These are phyloP conservation scores for Geotrichum klebahnii DNA, from an alignment of 1,139 yeast species.

Conservation along the genomic window DNA sequence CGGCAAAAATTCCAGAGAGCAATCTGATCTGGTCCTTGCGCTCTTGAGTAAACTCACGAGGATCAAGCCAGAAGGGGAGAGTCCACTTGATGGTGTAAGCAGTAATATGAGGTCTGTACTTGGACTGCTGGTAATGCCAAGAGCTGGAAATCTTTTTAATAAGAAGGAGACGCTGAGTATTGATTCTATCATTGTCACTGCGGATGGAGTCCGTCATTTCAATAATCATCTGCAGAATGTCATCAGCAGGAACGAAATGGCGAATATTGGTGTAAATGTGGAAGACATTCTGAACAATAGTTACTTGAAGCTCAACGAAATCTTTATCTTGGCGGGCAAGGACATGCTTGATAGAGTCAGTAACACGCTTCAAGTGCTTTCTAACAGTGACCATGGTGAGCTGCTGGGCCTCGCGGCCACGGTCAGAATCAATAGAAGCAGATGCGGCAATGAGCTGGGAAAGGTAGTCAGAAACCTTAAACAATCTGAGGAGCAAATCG, in stretches of 20 bases:
- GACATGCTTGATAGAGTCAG: conserved; percentile 28
- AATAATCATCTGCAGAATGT: conserved; percentile 31
- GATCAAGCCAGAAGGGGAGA: conserved; percentile 32
- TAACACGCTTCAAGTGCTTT: conserved; percentile 27
- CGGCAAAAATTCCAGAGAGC: conserved; percentile 35
- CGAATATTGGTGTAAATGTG: conserved; percentile 28
- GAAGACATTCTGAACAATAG: conserved; percentile 27
- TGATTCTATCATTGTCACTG: conserved; percentile 42
- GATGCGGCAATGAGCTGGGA: conserved; percentile 33
- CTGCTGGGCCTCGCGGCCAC: conserved; percentile 29
- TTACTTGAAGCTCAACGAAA: conserved; percentile 29
- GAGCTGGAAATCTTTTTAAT: conserved; percentile 56
- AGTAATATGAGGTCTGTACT: conserved; percentile 46
- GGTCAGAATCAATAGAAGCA: conserved; percentile 31
- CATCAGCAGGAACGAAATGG: conserved; percentile 31
- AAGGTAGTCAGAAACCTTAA: conserved; percentile 31
- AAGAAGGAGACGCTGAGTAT: conserved; percentile 56
- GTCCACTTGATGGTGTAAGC: conserved; percentile 59
- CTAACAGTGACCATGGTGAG: conserved; percentile 25
- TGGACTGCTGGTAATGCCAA: conserved; percentile 43
- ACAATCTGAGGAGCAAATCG: conserved; percentile 27
- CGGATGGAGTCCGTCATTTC: conserved; percentile 34
- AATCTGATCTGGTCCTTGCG: conserved; percentile 35
- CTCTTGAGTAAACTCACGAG: conserved; percentile 30
- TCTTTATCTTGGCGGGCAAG: conserved; percentile 27